Percentiles rank a stretch among this genome's conserved stretches.
phyloP scores from a whole-genome alignment of 2,329 filamentous ascomycete genomes.

The Cladosporium sp. region DNA sequence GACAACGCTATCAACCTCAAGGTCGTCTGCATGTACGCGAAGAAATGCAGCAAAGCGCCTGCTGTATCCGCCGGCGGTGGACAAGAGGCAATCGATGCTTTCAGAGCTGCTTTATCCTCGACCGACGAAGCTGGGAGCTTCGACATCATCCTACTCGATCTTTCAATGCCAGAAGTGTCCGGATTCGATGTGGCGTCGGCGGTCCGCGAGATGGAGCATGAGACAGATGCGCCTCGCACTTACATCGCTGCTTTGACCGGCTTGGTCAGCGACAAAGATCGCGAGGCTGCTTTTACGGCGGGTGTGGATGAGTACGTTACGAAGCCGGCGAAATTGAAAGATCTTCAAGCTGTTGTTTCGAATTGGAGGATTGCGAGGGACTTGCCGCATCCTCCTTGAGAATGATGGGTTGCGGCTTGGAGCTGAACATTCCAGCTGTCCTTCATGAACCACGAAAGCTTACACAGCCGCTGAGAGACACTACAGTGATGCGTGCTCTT shows the following conservation, averaged over 20 bases:
- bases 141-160: slow-evolving; percentile 45
- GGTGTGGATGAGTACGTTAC: slow-evolving; percentile 32
- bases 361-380: not conserved
- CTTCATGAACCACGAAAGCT: too few relatives aligned
- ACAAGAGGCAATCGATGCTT: slow-evolving; percentile 41
- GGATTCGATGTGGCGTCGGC: slow-evolving; percentile 20
- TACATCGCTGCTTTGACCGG: slow-evolving; percentile 23
- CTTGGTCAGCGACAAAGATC: slow-evolving; percentile 17
- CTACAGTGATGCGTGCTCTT: too few relatives aligned
- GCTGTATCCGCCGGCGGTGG: slow-evolving; percentile 39
- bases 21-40: slow-evolving; percentile 16
- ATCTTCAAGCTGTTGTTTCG: slow-evolving; percentile 1
- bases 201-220: slow-evolving; percentile 19
- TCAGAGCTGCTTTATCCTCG: slow-evolving; percentile 21
- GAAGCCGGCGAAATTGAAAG: slow-evolving; percentile 21
- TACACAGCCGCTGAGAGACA: too few relatives aligned
- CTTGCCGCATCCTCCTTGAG: not conserved
- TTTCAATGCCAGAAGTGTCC: slow-evolving; percentile 25
- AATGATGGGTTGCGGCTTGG: too few relatives aligned
- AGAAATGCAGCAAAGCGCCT: slow-evolving; percentile 30
- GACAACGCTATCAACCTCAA: slow-evolving; percentile 22
- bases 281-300: slow-evolving; percentile 25
- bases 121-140: slow-evolving; percentile 14
- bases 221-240: not conserved
- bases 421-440: too few relatives aligned